Conservation (phyloP, 257 asterid species). For the Nicotiana noctiflora region DNA sequence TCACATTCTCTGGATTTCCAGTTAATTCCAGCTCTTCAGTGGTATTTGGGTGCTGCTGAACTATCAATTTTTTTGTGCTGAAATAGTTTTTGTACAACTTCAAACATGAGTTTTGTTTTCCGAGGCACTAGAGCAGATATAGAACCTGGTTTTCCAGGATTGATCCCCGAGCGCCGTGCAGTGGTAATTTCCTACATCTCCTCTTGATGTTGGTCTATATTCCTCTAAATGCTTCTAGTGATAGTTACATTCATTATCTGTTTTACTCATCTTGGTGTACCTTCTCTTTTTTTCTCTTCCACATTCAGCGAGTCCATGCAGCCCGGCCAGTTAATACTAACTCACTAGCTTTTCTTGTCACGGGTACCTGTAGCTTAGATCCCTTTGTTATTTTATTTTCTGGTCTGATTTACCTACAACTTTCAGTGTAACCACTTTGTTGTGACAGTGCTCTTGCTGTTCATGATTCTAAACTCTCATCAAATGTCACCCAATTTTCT, state of each 20-base stretch:
- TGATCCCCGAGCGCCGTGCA: constrained; percentile 85
- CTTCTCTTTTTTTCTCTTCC: not conserved
- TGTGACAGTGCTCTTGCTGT: constrained; percentile 82
- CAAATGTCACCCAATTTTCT: constrained; percentile 97
- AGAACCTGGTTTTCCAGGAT: constrained; percentile 85
- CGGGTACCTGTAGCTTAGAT: constrained; percentile 48
- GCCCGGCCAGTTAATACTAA: constrained; percentile 89
- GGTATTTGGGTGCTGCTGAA: not conserved
- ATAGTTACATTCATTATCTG: not conserved
- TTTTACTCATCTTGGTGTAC: not conserved
- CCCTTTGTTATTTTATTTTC: not conserved
- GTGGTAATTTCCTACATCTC: constrained; percentile 44
- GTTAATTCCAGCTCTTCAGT: not conserved
- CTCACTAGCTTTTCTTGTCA: constrained; percentile 89
- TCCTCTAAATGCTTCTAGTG: not conserved
- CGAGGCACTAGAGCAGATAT: constrained; percentile 91
- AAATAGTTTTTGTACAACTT: not conserved
- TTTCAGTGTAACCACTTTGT: constrained; percentile 17
- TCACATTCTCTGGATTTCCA: not conserved
- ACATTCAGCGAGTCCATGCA: constrained; percentile 72
- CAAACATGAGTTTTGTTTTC: constrained; percentile 88
- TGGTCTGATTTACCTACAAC: constrained; percentile 10
- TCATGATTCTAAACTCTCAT: constrained; percentile 96
- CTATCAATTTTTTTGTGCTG: not conserved
- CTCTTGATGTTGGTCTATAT: not conserved